Evolutionary conservation across 192 early-diverging fungal species (phyloP), one percentile per base, ranked within the genome.

Genomic region (Dimargaris verticillata): DNA sequence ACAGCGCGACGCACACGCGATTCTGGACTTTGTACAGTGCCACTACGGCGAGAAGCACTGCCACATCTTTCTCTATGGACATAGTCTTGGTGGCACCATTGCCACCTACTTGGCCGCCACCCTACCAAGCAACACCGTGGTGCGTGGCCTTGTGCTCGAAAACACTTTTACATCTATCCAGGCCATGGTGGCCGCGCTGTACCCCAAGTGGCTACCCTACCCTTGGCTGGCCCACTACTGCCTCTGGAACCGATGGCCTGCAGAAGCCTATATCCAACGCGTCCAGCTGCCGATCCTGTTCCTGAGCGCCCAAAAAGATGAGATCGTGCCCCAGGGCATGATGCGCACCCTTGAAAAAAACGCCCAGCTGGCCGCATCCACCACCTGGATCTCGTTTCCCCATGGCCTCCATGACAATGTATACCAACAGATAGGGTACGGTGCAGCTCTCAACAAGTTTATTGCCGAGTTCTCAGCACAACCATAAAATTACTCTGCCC

Each of bases 71-170:
- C 5, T 74, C 15, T 72, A 72, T 17, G 73, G 73, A 0, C 73
- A 75, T 45, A 63, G 61, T 25, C 59, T 75, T 26, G 73, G 73
- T 44, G 73, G 73, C 28, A 50, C 64, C 6, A 68, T 75, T 24
- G 68, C 65, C 28, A 24, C 64, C 20, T 55, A 68, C 45, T 53
- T 75, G 41, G 70, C 65, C 17, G 44, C 64, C 33, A 45, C 61
- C 12, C 43, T 44, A 25, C 42, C 53, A 5, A 61, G 48, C n/a
- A 48, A 59, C 45, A 7, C 24, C 15, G 42, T 66, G 44, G 18
- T 72, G 12, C 60, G 22, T 28, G 69, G 70, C 0, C 41, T 72
- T n/a, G 72, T 75, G 1, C 53, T 75, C 22, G 73, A 75, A 46
- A 75, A 75, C 47, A 70, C 70, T 10, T 75, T 67, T 47, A 64